Conservation (phyloP, 2,329 filamentous ascomycete genomes). For the Bipolaris bicolor region DNA sequence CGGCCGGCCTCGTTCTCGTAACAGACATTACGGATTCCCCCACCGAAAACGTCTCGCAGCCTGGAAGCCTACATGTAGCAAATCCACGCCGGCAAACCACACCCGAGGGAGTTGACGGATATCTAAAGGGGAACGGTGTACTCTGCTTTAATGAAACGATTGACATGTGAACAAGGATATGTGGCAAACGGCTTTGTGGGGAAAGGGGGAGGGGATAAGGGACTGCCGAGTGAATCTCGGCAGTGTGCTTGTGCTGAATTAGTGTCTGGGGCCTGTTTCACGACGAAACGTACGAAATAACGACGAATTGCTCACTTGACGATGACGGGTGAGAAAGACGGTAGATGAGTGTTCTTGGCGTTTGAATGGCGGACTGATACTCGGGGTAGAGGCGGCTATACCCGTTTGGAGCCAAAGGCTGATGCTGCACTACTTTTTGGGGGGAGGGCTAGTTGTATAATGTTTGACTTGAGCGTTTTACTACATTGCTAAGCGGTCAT, state of each 20-base stretch:
- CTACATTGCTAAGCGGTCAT: neutral
- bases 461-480: neutral
- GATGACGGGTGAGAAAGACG: neutral
- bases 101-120: slow-evolving; percentile 84
- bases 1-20: slow-evolving; percentile 88
- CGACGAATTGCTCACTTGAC: neutral
- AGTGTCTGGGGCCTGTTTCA: neutral
- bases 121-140: slow-evolving; percentile 84
- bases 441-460: neutral
- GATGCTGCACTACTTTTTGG: neutral
- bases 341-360: slow-evolving; percentile 5
- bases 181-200: neutral
- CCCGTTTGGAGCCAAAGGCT: neutral
- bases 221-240: neutral
- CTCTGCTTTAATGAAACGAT: slow-evolving; percentile 93
- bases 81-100: slow-evolving; percentile 53
- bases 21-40: slow-evolving; percentile 76
- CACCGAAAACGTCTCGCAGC: slow-evolving; percentile 41
- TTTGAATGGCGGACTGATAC: slow-evolving; percentile 8
- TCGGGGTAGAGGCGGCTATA: neutral
- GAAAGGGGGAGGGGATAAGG: neutral
- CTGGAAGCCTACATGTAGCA: slow-evolving; percentile 50
- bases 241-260: neutral
- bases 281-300: neutral
- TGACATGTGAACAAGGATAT: slow-evolving; percentile 46